Evolutionary conservation across 495 filamentous ascomycete genomes (phyloP).

Genomic region (Lasiosphaeria ovina): DNA sequence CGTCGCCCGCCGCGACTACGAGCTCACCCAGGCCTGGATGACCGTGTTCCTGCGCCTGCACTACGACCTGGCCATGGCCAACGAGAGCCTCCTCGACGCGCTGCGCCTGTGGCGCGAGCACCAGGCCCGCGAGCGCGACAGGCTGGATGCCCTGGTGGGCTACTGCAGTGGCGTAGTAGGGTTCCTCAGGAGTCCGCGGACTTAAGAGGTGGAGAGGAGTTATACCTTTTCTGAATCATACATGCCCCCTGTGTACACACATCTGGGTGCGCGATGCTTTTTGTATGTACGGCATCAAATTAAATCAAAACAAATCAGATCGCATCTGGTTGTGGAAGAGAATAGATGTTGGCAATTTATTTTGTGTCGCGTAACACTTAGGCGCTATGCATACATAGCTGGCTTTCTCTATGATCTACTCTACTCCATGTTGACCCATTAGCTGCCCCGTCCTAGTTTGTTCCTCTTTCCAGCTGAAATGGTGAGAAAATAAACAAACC

Average conservation of each 20-base stretch:
- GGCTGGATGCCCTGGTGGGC: constrained; percentile 74
- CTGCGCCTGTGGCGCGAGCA: constrained; percentile 63
- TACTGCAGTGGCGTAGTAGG: constrained; percentile 86
- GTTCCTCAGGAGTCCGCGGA: constrained; percentile 70
- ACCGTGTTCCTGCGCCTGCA: constrained; percentile 82
- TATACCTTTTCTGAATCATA: not conserved
- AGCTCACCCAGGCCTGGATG: constrained; percentile 96
- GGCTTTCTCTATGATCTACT: too few relatives aligned
- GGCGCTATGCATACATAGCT: too few relatives aligned
- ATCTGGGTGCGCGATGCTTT: not conserved
- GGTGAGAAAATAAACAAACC: too few relatives aligned
- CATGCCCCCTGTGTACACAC: not conserved
- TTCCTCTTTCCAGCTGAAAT: too few relatives aligned
- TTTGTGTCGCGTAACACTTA: too few relatives aligned
- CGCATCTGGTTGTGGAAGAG: too few relatives aligned
- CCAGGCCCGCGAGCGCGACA: constrained; percentile 64
- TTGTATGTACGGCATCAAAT: too few relatives aligned
- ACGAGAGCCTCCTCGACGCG: constrained; percentile 42
- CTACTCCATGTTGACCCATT: too few relatives aligned
- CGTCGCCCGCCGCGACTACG: constrained; percentile 70
- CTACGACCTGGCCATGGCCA: constrained; percentile 47
- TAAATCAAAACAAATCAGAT: too few relatives aligned
- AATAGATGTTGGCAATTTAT: too few relatives aligned
- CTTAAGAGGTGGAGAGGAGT: constrained; percentile 19
- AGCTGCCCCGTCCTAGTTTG: too few relatives aligned